A percentile compares a stretch with the other conserved stretches of the same genome.
phyloP scores from a whole-genome alignment of 1,284 basidiomycete species.

The Sanghuangporus baumii region DNA sequence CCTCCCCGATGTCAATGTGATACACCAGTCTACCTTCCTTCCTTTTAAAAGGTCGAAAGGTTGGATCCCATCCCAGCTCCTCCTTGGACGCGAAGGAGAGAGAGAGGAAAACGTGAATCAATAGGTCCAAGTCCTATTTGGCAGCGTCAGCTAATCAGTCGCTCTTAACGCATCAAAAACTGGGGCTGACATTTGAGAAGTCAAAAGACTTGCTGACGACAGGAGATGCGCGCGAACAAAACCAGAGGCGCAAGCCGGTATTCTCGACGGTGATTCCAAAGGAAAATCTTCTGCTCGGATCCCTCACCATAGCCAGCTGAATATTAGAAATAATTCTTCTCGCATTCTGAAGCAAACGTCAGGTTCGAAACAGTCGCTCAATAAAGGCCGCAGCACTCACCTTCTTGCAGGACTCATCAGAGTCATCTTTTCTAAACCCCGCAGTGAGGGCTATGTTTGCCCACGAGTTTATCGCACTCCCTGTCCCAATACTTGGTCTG shows the following conservation, averaged over 20 bases:
- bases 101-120: too few relatives aligned
- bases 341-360: neutral
- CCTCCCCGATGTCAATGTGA: neutral
- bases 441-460: neutral
- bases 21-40: neutral
- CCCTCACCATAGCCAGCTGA: conserved; percentile 13
- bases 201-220: neutral
- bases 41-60: neutral
- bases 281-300: conserved; percentile 10
- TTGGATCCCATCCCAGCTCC: too few relatives aligned
- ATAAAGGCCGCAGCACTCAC: too few relatives aligned
- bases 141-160: too few relatives aligned
- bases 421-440: too few relatives aligned
- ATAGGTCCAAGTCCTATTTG: too few relatives aligned
- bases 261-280: neutral
- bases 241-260: neutral
- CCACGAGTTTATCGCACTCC: neutral
- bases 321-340: neutral
- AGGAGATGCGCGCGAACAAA: neutral
- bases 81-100: too few relatives aligned
- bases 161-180: too few relatives aligned
- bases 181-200: neutral
- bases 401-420: neutral
- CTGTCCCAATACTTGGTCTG: too few relatives aligned
- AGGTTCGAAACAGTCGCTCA: too few relatives aligned